phyloP scores from a whole-genome alignment of 2,329 filamentous ascomycete species.

The Fusarium sterilihyphosum region DNA sequence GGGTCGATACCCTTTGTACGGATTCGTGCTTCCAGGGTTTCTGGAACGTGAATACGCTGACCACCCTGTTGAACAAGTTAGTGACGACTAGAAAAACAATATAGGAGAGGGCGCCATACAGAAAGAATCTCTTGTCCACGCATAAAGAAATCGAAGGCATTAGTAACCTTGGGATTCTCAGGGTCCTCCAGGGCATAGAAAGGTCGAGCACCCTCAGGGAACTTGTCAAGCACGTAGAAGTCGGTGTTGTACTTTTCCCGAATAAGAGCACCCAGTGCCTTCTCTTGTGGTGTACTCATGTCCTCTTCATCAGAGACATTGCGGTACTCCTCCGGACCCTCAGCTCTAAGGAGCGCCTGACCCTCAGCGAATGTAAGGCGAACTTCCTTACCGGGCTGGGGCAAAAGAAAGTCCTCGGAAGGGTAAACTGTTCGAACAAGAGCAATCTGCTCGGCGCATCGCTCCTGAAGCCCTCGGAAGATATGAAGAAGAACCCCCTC shows the following conservation, averaged over 20 bases:
- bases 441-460: slow-evolving; percentile 77
- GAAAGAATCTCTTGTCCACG: slow-evolving; percentile 93
- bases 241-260: slow-evolving; percentile 91
- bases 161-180: slow-evolving; percentile 71
- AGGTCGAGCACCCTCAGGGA: slow-evolving; percentile 86
- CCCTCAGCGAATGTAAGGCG: slow-evolving; percentile 82
- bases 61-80: slow-evolving; percentile 59
- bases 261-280: slow-evolving; percentile 87
- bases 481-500: slow-evolving; percentile 81
- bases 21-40: slow-evolving; percentile 81
- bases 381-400: slow-evolving; percentile 77
- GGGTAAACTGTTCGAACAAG: slow-evolving; percentile 77
- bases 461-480: slow-evolving; percentile 76
- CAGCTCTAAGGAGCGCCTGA: slow-evolving; percentile 79
- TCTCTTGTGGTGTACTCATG: slow-evolving; percentile 83
- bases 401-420: slow-evolving; percentile 81
- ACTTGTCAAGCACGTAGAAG: slow-evolving; percentile 98
- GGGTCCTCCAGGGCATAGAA: slow-evolving; percentile 89
- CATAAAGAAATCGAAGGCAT: slow-evolving; percentile 85
- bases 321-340: slow-evolving; percentile 72
- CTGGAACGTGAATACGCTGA: slow-evolving; percentile 87
- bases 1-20: slow-evolving; percentile 84
- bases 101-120: slow-evolving; percentile 46
- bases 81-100: not conserved
- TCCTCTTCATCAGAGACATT: slow-evolving; percentile 82